Percentiles rank a stretch among this genome's conserved stretches.
Conservation (phyloP, 306 rosid genomes). For the Carpinus viminea region DNA sequence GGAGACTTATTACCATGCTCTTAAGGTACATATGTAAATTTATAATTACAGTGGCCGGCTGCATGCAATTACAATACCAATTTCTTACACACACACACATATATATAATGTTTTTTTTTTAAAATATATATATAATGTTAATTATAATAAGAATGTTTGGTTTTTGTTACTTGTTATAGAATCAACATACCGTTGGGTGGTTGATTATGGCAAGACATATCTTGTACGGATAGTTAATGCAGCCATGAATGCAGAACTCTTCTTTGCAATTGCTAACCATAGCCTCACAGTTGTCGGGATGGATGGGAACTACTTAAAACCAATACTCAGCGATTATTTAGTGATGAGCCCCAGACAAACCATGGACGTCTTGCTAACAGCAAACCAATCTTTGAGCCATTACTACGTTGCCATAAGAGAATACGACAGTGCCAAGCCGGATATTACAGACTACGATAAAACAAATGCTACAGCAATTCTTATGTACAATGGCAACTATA, state of each 20-base stretch:
- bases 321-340: conserved; percentile 29
- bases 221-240: conserved; percentile 45
- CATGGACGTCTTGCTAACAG: conserved; percentile 38
- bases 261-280: conserved; percentile 47
- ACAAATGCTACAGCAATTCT: too few species aligned
- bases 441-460: too few species aligned
- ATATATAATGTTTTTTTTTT: too few species aligned
- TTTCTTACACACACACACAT: too few species aligned
- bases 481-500: too few species aligned
- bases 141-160: not conserved
- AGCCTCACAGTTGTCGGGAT: conserved; percentile 40
- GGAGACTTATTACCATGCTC: too few species aligned
- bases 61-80: too few species aligned
- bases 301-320: conserved; percentile 41
- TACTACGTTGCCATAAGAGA: conserved; percentile 38
- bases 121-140: too few species aligned
- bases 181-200: conserved; percentile 22
- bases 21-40: too few species aligned
- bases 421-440: too few species aligned
- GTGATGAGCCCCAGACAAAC: conserved; percentile 55
- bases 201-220: conserved; percentile 41
- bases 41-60: too few species aligned
- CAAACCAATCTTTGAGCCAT: conserved; percentile 35
- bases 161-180: too few species aligned
- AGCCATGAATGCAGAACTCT: conserved; percentile 33